These are phyloP conservation scores for Aphanomyces invadans DNA, from an alignment of 352 stramenopile genomes.

Conservation along the genomic window DNA sequence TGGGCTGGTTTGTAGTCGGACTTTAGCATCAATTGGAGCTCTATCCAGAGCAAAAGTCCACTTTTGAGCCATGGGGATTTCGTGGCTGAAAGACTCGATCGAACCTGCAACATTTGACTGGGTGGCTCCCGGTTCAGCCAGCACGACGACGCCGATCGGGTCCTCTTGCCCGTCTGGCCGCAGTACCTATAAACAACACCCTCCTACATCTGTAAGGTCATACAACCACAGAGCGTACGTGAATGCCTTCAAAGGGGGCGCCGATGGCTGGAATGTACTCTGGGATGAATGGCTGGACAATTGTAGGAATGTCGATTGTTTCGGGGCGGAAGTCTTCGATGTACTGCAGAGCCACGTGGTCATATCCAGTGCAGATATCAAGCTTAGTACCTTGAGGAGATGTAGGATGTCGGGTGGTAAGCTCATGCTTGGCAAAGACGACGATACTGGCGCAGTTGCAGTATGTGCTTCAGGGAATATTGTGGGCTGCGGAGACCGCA, in stretches of 20 bases:
- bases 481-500: too few species aligned
- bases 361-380: neutral
- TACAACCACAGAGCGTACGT: conserved; percentile 36
- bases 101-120: conserved; percentile 75
- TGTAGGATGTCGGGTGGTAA: conserved; percentile 51
- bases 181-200: conserved; percentile 61
- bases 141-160: conserved; percentile 59
- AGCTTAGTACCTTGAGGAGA: conserved; percentile 41
- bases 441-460: too few species aligned
- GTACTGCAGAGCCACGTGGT: conserved; percentile 32
- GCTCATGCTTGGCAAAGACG: conserved; percentile 11
- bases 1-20: conserved; percentile 48
- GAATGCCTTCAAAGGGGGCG: conserved; percentile 59
- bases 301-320: conserved; percentile 83
- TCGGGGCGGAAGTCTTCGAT: conserved; percentile 83
- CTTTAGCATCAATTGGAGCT: conserved; percentile 87
- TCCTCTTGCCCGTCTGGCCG: conserved; percentile 78
- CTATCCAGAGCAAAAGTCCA: conserved; percentile 30
- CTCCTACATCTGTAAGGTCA: too few species aligned
- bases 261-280: conserved; percentile 83
- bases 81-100: neutral
- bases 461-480: neutral
- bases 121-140: conserved; percentile 76
- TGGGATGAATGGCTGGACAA: conserved; percentile 89
- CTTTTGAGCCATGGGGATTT: neutral